Base-by-base conservation (phyloP, 192 early-diverging fungal genomes). In the Coemansia sp. region DNA sequence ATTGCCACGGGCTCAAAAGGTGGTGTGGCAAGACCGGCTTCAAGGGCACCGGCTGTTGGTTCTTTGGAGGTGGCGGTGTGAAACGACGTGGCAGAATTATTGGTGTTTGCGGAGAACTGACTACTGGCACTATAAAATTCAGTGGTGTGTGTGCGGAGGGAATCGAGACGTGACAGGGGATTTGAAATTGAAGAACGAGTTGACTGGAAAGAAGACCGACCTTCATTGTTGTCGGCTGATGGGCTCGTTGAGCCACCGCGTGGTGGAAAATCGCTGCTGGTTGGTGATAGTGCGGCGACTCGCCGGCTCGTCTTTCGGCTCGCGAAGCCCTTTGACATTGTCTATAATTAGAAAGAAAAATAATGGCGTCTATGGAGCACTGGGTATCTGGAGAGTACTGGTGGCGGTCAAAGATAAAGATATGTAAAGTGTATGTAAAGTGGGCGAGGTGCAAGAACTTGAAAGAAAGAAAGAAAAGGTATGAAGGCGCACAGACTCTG, bases 111-210 rank as follows among this genome's bases (percentile, higher is more conserved):
- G 8, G 27, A 59, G 58, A 73, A 41, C 4, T 75, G 56, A 24
- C 66, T 72, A 11, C 63, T 66, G 1, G 78, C 78, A 32, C 69
- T 75, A 61, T 80, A 80, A 38, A 80, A 80, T 38, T 59, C 70
- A 22, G 70, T 50, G 16, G 68, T 43, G 32, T 68, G 69, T 20
- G 69, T 72, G 56, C 50, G 52, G 24, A 68, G 37, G 0, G 78
- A 75, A 18, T 58, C 34, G 4, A 80, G 59, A 15, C 72, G 68
- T 2, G 55, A 67, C 61, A 73, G 71, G 18, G 68, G 59, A 35
- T 47, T 76, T 29, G 47, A 69, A 55, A 44, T 20, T n/a, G 18
- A 50, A 6, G 45, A 61, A 29, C 41, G 24, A 10, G 35, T 53
- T 9, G 72, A 68, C 12, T 53, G 55, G 40, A 74, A 61, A 16